Evolutionary conservation across 139 green algal species (phyloP).

Genomic region (Dunaliella primolecta): DNA sequence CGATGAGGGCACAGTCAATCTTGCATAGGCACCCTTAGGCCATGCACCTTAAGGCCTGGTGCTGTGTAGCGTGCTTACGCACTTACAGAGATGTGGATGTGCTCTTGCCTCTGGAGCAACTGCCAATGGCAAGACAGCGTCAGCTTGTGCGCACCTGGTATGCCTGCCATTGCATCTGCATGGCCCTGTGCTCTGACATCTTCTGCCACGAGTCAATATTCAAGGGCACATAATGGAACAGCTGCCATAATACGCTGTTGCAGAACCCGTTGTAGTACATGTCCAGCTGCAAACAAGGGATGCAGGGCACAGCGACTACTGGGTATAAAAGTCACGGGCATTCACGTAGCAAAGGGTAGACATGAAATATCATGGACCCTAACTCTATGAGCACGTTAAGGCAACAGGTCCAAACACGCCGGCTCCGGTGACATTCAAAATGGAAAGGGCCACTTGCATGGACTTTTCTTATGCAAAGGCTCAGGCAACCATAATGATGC

Average conservation of each 20-base stretch:
- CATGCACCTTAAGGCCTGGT: too few species aligned
- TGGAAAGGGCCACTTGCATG: not conserved
- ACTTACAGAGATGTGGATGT: too few species aligned
- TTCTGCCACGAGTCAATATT: slow-evolving; percentile 84
- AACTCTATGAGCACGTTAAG: too few species aligned
- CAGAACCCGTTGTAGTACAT: slow-evolving; percentile 97
- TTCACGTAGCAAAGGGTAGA: not conserved
- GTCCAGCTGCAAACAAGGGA: slow-evolving; percentile 45
- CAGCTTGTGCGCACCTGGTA: slow-evolving; percentile 49
- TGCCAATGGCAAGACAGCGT: too few species aligned
- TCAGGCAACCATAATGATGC: too few species aligned
- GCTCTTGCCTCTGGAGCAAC: too few species aligned
- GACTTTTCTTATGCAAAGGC: not conserved
- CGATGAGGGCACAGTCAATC: too few species aligned
- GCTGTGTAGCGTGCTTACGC: too few species aligned
- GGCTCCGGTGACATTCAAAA: too few species aligned
- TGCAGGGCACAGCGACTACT: not conserved
- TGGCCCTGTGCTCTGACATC: slow-evolving; percentile 78
- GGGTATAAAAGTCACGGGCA: not conserved
- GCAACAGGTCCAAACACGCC: too few species aligned
- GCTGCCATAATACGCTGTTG: slow-evolving; percentile 97
- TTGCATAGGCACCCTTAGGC: too few species aligned
- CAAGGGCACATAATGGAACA: slow-evolving; percentile 98
- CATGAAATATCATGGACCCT: not conserved
- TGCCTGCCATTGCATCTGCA: slow-evolving; percentile 88